These are phyloP conservation scores for Coemansia sp. DNA, from an alignment of 192 early-diverging fungal species.

Conservation along the genomic window DNA sequence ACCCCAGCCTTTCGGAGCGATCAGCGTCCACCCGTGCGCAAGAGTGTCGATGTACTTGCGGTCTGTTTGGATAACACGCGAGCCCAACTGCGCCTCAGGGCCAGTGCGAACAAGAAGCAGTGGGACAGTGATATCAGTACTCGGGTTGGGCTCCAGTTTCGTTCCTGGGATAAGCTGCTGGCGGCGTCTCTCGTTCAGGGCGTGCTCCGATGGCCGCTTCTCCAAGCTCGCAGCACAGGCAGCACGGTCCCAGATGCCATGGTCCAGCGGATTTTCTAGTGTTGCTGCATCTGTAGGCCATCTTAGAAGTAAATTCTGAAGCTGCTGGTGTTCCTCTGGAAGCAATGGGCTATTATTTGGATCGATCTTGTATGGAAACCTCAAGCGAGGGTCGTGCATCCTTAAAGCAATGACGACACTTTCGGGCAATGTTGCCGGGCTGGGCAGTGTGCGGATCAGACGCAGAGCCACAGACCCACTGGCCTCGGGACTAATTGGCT, in stretches of 20 bases:
- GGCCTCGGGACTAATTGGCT: neutral
- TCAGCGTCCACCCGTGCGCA: constrained; percentile 75
- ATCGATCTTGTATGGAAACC: constrained; percentile 38
- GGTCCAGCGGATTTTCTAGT: constrained; percentile 18
- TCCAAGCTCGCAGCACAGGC: constrained; percentile 43
- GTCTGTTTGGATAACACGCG: constrained; percentile 44
- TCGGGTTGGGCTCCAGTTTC: constrained; percentile 53
- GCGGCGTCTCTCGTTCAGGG: constrained; percentile 59
- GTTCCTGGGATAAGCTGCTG: constrained; percentile 71
- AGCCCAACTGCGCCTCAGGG: constrained; percentile 34
- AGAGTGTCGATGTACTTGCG: constrained; percentile 35
- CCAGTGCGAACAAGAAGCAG: constrained; percentile 80
- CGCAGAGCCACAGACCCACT: constrained; percentile 14
- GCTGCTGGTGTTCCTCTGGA: constrained; percentile 16
- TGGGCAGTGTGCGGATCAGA: constrained; percentile 40
- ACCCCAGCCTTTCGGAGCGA: constrained; percentile 80
- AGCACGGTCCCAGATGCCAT: constrained; percentile 61
- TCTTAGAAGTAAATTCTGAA: constrained; percentile 48
- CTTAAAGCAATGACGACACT: constrained; percentile 77
- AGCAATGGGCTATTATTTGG: neutral
- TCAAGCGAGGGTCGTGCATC: constrained; percentile 83
- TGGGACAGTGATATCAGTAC: constrained; percentile 67
- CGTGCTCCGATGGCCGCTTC: constrained; percentile 55
- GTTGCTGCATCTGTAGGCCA: constrained; percentile 61
- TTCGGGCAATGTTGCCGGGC: constrained; percentile 72